Evolutionary conservation across 2,329 filamentous ascomycete species (phyloP).

Genomic region (Stemphylium vesicarium): DNA sequence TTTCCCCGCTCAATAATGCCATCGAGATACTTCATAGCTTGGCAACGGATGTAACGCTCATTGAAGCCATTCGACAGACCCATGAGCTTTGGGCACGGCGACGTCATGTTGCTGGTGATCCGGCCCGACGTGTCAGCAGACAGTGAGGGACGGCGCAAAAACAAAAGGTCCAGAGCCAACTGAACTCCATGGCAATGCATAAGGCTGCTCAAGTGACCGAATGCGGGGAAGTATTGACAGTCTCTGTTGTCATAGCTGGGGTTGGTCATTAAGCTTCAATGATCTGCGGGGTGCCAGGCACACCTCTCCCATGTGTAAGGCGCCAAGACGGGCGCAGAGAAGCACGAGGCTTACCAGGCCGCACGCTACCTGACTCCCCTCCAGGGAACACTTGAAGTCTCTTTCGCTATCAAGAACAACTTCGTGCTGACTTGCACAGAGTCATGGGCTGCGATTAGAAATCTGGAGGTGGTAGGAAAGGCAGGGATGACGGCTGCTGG

Average conservation of each 20-base stretch:
- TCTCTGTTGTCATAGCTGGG: slow-evolving; percentile 2
- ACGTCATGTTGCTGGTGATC: slow-evolving; percentile 30
- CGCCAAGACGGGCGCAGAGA: not conserved
- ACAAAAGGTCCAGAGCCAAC: slow-evolving; percentile 11
- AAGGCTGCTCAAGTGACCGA: slow-evolving; percentile 11
- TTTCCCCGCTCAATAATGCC: slow-evolving; percentile 42
- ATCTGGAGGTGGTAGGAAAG: not conserved
- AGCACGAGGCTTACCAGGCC: not conserved
- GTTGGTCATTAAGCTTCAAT: slow-evolving; percentile 4
- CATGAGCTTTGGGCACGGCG: slow-evolving; percentile 8
- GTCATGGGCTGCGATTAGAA: not conserved
- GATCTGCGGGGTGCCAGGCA: slow-evolving; percentile 16
- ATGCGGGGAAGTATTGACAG: not conserved
- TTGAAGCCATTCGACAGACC: slow-evolving; percentile 26
- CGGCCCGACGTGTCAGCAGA: slow-evolving; percentile 10
- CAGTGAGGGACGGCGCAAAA: slow-evolving; percentile 9
- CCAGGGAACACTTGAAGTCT: too few species aligned
- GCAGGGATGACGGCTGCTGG: not conserved
- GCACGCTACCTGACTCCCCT: too few species aligned
- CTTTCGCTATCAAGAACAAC: too few species aligned
- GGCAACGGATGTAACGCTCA: slow-evolving; percentile 32
- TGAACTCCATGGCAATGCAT: not conserved
- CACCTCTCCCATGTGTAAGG: not conserved
- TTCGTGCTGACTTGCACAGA: not conserved
- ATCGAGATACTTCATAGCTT: slow-evolving; percentile 19